A percentile compares a stretch with the other conserved stretches of the same genome.
Conservation (phyloP, 169 alveolate species). For the Eimeria sp. region DNA sequence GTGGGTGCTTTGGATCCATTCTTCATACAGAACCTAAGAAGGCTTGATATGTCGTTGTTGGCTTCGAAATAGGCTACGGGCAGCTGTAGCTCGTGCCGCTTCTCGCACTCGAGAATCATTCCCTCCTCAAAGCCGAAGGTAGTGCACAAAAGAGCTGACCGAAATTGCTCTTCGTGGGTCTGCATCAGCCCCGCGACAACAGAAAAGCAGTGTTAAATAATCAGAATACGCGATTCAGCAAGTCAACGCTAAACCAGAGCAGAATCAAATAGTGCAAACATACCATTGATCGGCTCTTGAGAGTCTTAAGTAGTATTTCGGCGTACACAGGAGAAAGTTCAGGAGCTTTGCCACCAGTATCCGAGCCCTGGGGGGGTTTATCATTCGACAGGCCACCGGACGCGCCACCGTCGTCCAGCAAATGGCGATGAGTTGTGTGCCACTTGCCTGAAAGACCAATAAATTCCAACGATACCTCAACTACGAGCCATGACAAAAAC, state of each 20-base stretch:
- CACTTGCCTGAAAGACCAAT: slow-evolving; percentile 30
- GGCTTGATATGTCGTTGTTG: slow-evolving; percentile 41
- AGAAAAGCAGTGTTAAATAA: neutral
- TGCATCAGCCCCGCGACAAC: neutral
- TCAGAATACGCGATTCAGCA: neutral
- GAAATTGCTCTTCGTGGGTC: slow-evolving; percentile 75
- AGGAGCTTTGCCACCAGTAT: neutral
- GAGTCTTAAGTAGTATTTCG: slow-evolving; percentile 17
- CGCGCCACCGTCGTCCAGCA: neutral
- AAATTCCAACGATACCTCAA: neutral
- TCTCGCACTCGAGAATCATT: slow-evolving; percentile 66
- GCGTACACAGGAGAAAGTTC: slow-evolving; percentile 35
- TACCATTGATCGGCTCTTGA: slow-evolving; percentile 66
- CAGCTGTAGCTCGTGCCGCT: slow-evolving; percentile 65
- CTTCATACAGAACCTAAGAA: slow-evolving; percentile 53
- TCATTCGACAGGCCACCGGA: neutral
- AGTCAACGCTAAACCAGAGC: neutral
- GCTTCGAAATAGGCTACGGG: slow-evolving; percentile 65
- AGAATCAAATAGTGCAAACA: neutral
- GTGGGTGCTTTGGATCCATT: slow-evolving; percentile 74
- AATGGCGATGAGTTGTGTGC: slow-evolving; percentile 16
- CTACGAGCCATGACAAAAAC: neutral
- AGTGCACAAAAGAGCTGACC: slow-evolving; percentile 66
- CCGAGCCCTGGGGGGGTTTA: neutral
- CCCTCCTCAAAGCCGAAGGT: slow-evolving; percentile 76